Evolutionary conservation across 2,329 filamentous ascomycete genomes (phyloP).

Genomic region (Xylaria sp.): DNA sequence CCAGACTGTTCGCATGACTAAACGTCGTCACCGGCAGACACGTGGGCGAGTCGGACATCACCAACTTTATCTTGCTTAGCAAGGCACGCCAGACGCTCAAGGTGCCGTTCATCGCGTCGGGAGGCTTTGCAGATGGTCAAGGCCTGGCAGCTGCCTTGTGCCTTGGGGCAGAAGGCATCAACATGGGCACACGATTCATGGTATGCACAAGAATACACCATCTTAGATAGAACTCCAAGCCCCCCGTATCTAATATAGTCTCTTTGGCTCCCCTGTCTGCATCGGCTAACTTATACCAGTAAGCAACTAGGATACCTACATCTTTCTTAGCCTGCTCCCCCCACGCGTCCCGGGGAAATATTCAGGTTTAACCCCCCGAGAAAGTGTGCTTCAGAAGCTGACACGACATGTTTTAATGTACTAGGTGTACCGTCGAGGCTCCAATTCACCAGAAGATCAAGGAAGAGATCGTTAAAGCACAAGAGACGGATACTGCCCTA

Average conservation of each 20-base stretch:
- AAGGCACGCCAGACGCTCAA: conserved; percentile 81
- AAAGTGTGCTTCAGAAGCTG: too few relatives aligned
- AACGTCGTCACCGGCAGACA: conserved; percentile 47
- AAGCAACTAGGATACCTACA: too few relatives aligned
- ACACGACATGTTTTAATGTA: too few relatives aligned
- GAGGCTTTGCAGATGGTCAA: conserved; percentile 92
- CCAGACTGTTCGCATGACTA: conserved; percentile 10
- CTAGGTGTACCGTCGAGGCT: conserved; percentile 89
- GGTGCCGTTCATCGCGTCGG: conserved; percentile 92
- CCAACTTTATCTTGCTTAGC: conserved; percentile 86
- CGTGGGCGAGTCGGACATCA: conserved; percentile 85
- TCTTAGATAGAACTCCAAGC: too few relatives aligned
- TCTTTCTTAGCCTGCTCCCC: too few relatives aligned
- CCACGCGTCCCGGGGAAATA: too few relatives aligned
- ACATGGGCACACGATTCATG: conserved; percentile 99
- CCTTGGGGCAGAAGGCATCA: conserved; percentile 90
- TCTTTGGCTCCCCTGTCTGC: too few relatives aligned
- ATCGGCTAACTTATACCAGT: too few relatives aligned
- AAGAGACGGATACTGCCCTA: conserved; percentile 89
- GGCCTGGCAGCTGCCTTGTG: conserved; percentile 89
- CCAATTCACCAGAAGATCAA: conserved; percentile 95
- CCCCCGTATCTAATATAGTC: too few relatives aligned
- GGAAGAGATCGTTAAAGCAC: conserved; percentile 82
- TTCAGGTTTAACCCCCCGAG: too few relatives aligned
- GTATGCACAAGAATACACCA: too few relatives aligned